Evolutionary conservation across 140 eudicot genomes (phyloP), one percentile per base, ranked within the genome.

Genomic region (Erigeron philadelphicus): DNA sequence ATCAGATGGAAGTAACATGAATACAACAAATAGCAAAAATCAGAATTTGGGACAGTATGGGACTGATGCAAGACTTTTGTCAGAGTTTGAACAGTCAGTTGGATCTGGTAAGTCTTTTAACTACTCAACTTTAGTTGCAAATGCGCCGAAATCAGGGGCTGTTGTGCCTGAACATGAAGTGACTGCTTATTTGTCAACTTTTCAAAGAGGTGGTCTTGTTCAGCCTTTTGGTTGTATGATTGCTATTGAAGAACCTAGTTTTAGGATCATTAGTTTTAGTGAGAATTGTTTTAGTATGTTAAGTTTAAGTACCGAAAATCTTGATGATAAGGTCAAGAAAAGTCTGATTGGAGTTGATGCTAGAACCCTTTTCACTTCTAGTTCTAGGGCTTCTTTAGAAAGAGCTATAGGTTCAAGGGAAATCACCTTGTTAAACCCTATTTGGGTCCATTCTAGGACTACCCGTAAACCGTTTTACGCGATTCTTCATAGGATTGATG

Each of bases 141-240:
- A 69, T 50, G 76, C 77, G 18, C 83, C 87, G 5, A 61, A 70
- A 57, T 23, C 64, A n/a, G 38, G 38, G 38, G 38, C 38, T 31
- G 38, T 31, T 62, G 77, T 72, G 1, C 63, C 81, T 59, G 87
- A 76, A 35, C 75, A 85, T 7, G 56, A 87, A 57, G 74, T 87
- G 79, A 71, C 60, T 73, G 82, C 85, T 79, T 88, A 88, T 66
- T 73, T 88, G 21, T 64, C 76, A 0, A 77, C 53, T 55, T 78
- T 88, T 4, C 95, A 88, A 63, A 82, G 95, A 79, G 95, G 95
- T 73, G 87, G 95, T 2, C 71, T 80, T 8, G 74, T 85, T 23
- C 92, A 88, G 63, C 82, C 95, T 19, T 76, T 82, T 85, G 95
- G 95, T 47, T 83, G 95, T 79, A 67, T 88, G 88, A 55, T 85